A percentile compares a stretch with the other conserved stretches of the same genome.
Conservation (phyloP, 306 rosid genomes). For the Cucurbita ficifolia region DNA sequence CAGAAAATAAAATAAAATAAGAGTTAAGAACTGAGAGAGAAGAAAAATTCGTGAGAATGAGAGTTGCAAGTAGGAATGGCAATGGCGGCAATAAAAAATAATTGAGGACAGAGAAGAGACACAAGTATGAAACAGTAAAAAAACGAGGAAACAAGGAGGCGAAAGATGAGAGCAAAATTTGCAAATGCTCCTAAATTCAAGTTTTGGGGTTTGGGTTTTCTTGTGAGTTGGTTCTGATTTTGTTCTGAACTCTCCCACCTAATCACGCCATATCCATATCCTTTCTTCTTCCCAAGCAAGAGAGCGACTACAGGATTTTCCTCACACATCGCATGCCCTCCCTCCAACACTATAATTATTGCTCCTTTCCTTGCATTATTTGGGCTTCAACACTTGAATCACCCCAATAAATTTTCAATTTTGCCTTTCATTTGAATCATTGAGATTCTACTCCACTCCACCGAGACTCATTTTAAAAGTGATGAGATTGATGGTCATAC, state of each 20-base stretch:
- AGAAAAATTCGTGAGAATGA: not conserved
- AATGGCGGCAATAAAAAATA: conserved; percentile 6
- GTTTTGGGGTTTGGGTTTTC: conserved; percentile 17
- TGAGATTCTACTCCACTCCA: too few species aligned
- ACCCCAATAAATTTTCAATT: not conserved
- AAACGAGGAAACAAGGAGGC: not conserved
- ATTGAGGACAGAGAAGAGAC: conserved; percentile 12
- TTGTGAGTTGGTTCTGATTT: conserved; percentile 16
- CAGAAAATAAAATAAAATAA: not conserved
- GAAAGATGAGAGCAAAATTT: conserved; percentile 14
- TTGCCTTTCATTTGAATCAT: not conserved
- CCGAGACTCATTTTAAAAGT: too few species aligned
- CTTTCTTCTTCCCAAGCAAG: conserved; percentile 5
- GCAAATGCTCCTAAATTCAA: conserved; percentile 2
- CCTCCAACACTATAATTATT: not conserved
- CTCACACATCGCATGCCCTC: not conserved
- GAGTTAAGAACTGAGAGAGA: too few species aligned
- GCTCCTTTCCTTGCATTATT: not conserved
- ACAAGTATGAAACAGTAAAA: too few species aligned
- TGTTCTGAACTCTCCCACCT: conserved; percentile 26
- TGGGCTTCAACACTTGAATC: not conserved
- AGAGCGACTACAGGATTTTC: not conserved
- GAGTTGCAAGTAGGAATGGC: not conserved
- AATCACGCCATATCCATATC: conserved; percentile 27
- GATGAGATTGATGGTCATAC: too few species aligned